Conservation (phyloP, 2,329 filamentous ascomycete species). For the Aspergillus tubingensis region DNA sequence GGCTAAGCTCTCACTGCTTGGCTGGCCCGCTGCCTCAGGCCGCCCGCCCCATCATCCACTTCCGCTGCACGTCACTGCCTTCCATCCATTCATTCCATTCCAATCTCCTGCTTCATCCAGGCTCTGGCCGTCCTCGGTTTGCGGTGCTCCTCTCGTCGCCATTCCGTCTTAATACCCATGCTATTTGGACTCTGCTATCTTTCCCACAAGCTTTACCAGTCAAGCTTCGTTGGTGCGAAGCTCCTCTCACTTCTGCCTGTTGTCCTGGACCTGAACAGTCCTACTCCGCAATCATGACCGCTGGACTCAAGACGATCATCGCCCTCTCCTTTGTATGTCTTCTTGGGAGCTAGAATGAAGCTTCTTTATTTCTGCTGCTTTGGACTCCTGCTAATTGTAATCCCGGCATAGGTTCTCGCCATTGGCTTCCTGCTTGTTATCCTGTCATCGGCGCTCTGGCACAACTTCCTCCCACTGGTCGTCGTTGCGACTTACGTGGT, state of each 20-base stretch:
- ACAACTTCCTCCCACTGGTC: conserved; percentile 91
- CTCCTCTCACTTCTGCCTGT: conserved; percentile 6
- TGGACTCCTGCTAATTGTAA: not conserved
- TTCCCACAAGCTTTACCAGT: not conserved
- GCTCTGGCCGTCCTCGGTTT: not conserved
- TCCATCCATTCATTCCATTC: conserved; percentile 2
- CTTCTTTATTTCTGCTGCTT: not conserved
- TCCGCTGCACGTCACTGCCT: conserved; percentile 33
- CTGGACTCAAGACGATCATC: conserved; percentile 98
- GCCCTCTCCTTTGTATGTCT: conserved; percentile 85
- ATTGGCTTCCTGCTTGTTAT: conserved; percentile 99
- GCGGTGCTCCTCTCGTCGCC: not conserved
- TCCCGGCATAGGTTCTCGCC: conserved; percentile 69
- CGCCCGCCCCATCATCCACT: conserved; percentile 8
- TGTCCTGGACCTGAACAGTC: conserved; percentile 22
- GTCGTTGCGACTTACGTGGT: conserved; percentile 95
- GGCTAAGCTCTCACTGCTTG: conserved; percentile 12
- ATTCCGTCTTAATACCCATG: conserved; percentile 15
- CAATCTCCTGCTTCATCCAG: not conserved
- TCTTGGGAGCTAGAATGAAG: not conserved
- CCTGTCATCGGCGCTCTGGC: conserved; percentile 91
- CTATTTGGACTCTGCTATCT: not conserved
- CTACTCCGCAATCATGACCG: conserved; percentile 57
- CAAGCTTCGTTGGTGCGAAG: conserved; percentile 7
- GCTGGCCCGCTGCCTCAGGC: conserved; percentile 23